Conservation (phyloP, 768 basidiomycete genomes). For the Leccinum aurantiacum region DNA sequence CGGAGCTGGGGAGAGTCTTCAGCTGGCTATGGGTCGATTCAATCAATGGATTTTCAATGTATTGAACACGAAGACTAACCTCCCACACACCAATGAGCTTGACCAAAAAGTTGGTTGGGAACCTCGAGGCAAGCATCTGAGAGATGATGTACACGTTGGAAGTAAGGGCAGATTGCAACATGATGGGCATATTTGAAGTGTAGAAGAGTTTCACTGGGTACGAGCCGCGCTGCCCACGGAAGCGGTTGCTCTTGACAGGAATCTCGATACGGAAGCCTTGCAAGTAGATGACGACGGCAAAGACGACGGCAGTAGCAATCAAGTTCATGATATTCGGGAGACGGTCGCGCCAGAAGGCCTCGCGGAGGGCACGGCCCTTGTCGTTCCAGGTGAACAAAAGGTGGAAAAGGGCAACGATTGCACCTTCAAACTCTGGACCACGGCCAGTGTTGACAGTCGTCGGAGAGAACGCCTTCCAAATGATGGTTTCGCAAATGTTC, state of each 20-base stretch:
- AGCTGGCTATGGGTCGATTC: constrained; percentile 60
- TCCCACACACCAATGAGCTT: constrained; percentile 96
- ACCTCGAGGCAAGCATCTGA: constrained; percentile 91
- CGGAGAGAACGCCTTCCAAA: constrained; percentile 99
- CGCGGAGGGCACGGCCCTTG: constrained; percentile 93
- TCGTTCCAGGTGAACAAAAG: constrained; percentile 98
- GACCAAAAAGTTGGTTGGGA: constrained; percentile 90
- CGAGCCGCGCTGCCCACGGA: constrained; percentile 92
- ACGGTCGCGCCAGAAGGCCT: constrained; percentile 97
- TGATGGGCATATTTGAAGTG: constrained; percentile 99
- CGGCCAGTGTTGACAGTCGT: constrained; percentile 98
- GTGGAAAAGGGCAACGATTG: constrained; percentile 95
- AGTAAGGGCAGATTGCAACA: constrained; percentile 92
- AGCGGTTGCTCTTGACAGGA: constrained; percentile 94
- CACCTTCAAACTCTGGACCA: constrained; percentile 97
- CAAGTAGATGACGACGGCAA: constrained; percentile 94
- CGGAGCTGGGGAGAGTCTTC: constrained; percentile 92
- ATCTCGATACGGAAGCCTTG: constrained; percentile 99
- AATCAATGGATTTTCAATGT: background rate
- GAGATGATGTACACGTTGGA: constrained; percentile 94
- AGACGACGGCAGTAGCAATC: constrained; percentile 87
- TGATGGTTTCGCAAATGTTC: constrained; percentile 99
- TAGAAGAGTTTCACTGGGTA: constrained; percentile 99
- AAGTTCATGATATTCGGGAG: constrained; percentile 98
- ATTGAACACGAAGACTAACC: constrained; percentile 46